Percentiles rank a stretch among this genome's conserved stretches.
phyloP scores from a whole-genome alignment of 2,329 filamentous ascomycete genomes.

The Trichoderma sp. region DNA sequence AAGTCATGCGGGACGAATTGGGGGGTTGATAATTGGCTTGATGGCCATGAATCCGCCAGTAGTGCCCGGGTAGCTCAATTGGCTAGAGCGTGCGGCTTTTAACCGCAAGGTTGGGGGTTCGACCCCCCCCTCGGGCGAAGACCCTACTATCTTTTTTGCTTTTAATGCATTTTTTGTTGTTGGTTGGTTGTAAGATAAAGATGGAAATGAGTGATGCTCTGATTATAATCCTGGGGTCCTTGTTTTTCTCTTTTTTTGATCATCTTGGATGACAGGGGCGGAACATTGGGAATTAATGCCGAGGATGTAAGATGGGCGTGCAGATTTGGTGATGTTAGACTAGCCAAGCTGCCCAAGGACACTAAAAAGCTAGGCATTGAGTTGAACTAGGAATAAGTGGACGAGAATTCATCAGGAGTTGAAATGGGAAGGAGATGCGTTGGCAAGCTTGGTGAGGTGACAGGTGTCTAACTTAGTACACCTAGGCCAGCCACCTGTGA shows the following conservation, averaged over 20 bases:
- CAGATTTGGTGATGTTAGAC: not conserved
- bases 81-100: slow-evolving; percentile 37
- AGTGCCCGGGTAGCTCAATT: slow-evolving; percentile 33
- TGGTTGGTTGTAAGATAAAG: not conserved
- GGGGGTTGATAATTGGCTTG: not conserved
- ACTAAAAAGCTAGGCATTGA: not conserved
- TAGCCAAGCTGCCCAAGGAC: not conserved
- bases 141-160: not conserved
- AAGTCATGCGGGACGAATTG: too few species aligned
- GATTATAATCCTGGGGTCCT: too few species aligned
- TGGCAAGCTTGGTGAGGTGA: not conserved
- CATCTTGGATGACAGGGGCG: not conserved
- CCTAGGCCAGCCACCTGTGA: not conserved
- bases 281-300: not conserved
- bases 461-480: not conserved
- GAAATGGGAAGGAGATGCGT: not conserved
- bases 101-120: slow-evolving; percentile 36
- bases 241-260: not conserved
- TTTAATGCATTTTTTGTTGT: not conserved
- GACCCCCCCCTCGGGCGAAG: slow-evolving; percentile 33
- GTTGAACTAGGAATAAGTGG: not conserved
- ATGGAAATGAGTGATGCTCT: too few species aligned
- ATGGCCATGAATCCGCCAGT: not conserved
- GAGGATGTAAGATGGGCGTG: not conserved
- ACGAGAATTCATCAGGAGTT: not conserved